A percentile compares a stretch with the other conserved stretches of the same genome.
Conservation (phyloP, 2,329 filamentous ascomycete species). For the Cylindrodendrum hubeiense region DNA sequence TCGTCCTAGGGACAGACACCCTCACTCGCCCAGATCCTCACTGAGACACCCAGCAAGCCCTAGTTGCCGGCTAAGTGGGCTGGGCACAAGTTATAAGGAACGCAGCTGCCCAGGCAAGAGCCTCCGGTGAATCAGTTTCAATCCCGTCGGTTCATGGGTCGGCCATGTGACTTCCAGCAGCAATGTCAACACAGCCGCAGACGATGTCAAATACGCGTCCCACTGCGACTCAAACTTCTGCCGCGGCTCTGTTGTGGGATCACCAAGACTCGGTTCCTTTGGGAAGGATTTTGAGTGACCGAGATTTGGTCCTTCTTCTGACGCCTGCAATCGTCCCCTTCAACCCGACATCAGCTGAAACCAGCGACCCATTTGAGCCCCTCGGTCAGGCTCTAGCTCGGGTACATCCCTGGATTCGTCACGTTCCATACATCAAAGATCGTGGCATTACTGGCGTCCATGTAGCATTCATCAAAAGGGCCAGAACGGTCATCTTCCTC, state of each 20-base stretch:
- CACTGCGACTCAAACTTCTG: conserved; percentile 18
- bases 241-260: conserved; percentile 55
- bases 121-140: conserved; percentile 4
- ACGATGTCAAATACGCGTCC: conserved; percentile 36
- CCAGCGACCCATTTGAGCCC: conserved; percentile 78
- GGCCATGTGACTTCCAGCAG: conserved; percentile 38
- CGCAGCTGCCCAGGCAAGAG: conserved; percentile 24
- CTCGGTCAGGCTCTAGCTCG: conserved; percentile 73
- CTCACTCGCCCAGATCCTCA: not conserved
- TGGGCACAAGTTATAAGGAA: conserved; percentile 30
- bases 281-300: conserved; percentile 57
- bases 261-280: conserved; percentile 61
- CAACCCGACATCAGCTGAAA: conserved; percentile 54
- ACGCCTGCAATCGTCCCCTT: conserved; percentile 67
- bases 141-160: conserved; percentile 19
- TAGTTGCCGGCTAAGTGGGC: not conserved
- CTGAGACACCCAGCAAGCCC: conserved; percentile 8
- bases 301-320: conserved; percentile 70
- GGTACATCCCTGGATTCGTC: conserved; percentile 72
- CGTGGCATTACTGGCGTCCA: conserved; percentile 75
- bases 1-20: conserved; percentile 17
- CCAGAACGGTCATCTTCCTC: conserved; percentile 72
- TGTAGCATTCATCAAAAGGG: conserved; percentile 70
- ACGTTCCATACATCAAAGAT: conserved; percentile 77
- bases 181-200: conserved; percentile 31